Base-by-base conservation (phyloP, 2,329 filamentous ascomycete species). In the Pezicula radicicola region DNA sequence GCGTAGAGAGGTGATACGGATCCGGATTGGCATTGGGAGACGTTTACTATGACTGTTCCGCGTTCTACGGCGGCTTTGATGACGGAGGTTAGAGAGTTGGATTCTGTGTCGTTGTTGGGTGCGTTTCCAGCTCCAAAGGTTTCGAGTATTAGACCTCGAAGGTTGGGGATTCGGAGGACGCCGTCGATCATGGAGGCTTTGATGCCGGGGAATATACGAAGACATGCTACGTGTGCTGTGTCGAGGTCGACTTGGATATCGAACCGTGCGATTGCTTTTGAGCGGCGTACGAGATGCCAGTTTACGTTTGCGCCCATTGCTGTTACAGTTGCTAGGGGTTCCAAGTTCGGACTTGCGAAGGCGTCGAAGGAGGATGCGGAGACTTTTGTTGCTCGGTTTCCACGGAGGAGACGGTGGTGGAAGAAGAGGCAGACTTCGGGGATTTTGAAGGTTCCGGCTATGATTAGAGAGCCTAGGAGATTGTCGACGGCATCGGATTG, bases 391-490 rank as follows among this genome's bases (percentile, higher is more conserved):
- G 81, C 75, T 40, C 86, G 73, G 59, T 88, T 89, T 10, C 86
- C 86, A 13, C 86, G 79, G 62, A 85, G 87, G 18, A 89, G 75
- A 58, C 80, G 83, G 68, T 87, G 83, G 64, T 88, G 85, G 72
- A 89, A 89, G 70, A 87, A 89, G 37, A 89, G 74, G 63, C 84
- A 87, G 25, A 89, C 86, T 70, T 89, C 86, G 0, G 86, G 85
- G 48, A 89, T 86, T 77, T 85, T 85, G 63, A 89, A 88, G 59
- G 88, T 85, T 10, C 85, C 85, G 13, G 86, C 86, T 50, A 89
- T 81, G 52, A 89, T 84, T 53, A 89, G 70, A 9, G 84, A 84
- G 13, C 84, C 84, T 6, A 89, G 78, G 8, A 89, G 75, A 54
- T 89, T 89, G 63, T 88, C 85, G 8, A 84, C 81, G 6, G 85